Evolutionary conservation across 2,329 filamentous ascomycete species (phyloP).

Genomic region (Fusarium verrucosum): DNA sequence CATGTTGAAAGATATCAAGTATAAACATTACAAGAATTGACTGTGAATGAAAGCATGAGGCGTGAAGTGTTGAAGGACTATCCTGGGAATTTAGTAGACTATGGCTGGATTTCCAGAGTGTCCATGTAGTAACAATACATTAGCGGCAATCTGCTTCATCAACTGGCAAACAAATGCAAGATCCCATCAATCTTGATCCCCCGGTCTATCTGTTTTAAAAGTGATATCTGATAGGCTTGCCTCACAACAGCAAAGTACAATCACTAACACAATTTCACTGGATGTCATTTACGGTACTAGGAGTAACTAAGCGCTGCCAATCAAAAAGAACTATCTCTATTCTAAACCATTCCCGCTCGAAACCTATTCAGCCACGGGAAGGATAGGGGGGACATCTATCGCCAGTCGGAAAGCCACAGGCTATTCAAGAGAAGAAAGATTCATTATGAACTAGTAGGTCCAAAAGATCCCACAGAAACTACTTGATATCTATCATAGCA

Average conservation of each 20-base stretch:
- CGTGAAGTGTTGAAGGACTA: no score
- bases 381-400: no score
- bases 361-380: no score
- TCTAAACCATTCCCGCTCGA: no score
- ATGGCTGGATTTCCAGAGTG: no score
- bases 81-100: no score
- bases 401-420: not conserved
- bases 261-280: not conserved
- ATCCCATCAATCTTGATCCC: not conserved
- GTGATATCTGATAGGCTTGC: not conserved
- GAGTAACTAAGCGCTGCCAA: not conserved
- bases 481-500: no score
- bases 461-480: no score
- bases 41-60: not conserved
- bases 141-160: not conserved
- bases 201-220: not conserved
- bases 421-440: not conserved
- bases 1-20: not conserved
- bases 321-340: not conserved
- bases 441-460: no score
- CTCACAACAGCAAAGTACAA: not conserved
- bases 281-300: no score
- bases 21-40: not conserved
- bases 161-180: not conserved
- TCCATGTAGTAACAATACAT: not conserved